A percentile compares a stretch with the other conserved stretches of the same genome.
phyloP scores from a whole-genome alignment of 1,284 basidiomycete species.

The Heterobasidion irregulare region DNA sequence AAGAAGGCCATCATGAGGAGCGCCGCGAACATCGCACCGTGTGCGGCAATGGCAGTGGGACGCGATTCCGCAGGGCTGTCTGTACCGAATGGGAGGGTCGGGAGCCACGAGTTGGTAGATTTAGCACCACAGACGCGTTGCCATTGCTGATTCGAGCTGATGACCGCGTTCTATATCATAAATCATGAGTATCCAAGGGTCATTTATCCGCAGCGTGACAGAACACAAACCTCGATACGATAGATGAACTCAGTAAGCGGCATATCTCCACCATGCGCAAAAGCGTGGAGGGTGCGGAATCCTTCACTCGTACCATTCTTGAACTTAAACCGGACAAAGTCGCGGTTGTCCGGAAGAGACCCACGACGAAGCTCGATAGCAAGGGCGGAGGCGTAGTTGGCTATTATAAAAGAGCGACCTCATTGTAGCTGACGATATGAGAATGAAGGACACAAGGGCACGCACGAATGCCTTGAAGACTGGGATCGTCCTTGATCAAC shows the following conservation, averaged over 20 bases:
- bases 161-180: no score
- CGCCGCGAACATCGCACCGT: slow-evolving; percentile 10
- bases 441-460: slow-evolving; percentile 12
- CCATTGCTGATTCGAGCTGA: slow-evolving; percentile 61
- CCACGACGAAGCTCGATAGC: slow-evolving; percentile 74
- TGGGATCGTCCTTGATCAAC: slow-evolving; percentile 44
- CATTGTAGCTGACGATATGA: not conserved
- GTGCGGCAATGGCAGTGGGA: slow-evolving; percentile 5
- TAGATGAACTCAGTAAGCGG: slow-evolving; percentile 74
- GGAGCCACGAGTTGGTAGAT: slow-evolving; percentile 1
- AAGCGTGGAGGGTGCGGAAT: slow-evolving; percentile 58
- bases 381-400: slow-evolving; percentile 72
- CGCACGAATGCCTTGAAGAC: slow-evolving; percentile 57
- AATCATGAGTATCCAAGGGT: no score
- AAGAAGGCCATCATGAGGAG: slow-evolving; percentile 10
- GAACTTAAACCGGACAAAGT: slow-evolving; percentile 79
- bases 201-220: not conserved
- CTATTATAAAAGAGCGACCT: slow-evolving; percentile 26
- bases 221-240: slow-evolving; percentile 53
- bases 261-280: slow-evolving; percentile 62
- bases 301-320: slow-evolving; percentile 67
- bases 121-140: slow-evolving; percentile 40
- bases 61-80: not conserved
- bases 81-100: slow-evolving; percentile 3
- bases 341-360: slow-evolving; percentile 63